These are phyloP conservation scores for Candida awuae DNA, from an alignment of 805 yeast genomes.

Conservation along the genomic window DNA sequence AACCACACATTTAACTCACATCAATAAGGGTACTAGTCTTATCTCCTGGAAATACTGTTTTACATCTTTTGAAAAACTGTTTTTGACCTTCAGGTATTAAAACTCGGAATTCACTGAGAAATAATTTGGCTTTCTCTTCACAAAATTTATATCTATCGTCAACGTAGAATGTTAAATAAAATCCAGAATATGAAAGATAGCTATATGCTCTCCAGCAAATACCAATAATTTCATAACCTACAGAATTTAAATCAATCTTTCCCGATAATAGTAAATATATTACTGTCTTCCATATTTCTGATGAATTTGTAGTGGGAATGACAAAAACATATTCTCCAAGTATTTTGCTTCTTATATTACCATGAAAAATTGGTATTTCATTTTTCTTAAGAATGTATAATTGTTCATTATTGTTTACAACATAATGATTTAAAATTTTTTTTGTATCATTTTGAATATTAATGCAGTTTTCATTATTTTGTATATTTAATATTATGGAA, in stretches of 20 bases:
- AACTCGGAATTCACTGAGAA: conserved; percentile 3
- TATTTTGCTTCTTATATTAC: not conserved
- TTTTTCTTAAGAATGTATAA: conserved; percentile 7
- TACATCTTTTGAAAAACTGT: conserved; percentile 5
- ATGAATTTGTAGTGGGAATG: not conserved
- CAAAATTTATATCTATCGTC: conserved; percentile 3
- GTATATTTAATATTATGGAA: no score
- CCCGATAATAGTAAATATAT: conserved; percentile 2
- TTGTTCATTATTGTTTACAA: conserved; percentile 4
- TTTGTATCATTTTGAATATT: conserved; percentile 1
- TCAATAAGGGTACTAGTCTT: not conserved
- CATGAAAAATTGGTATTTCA: conserved; percentile 4
- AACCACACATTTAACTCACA: not conserved
- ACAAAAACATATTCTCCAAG: conserved; percentile 7
- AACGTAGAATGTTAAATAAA: conserved; percentile 6
- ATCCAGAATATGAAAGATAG: not conserved
- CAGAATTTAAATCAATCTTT: not conserved
- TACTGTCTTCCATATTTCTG: conserved; percentile 3
- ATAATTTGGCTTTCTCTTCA: not conserved
- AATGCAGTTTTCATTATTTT: conserved; percentile 3
- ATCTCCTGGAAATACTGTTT: conserved; percentile 3
- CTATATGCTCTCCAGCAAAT: conserved; percentile 7
- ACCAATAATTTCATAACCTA: conserved; percentile 1
- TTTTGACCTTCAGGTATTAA: not conserved
- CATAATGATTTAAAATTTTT: conserved; percentile 7